Base-by-base conservation (phyloP, 805 yeast species). In the Candida silvicultrix region DNA sequence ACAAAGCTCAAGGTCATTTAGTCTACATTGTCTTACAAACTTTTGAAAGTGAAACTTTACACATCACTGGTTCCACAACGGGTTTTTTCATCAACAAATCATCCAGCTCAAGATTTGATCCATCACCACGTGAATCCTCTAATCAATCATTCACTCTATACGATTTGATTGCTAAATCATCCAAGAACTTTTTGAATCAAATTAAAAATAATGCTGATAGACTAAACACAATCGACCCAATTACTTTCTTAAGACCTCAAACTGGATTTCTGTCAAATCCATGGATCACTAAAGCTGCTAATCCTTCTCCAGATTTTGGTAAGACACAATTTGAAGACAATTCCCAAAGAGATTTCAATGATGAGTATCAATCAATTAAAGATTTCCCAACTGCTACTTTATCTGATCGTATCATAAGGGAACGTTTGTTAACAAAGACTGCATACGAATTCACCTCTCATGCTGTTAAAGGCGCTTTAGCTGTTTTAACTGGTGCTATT, bases 61-160 rank as follows among this genome's bases (percentile, higher is more conserved):
- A 87, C 56, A 77, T 92, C 55, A 89, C 97, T 8, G 82, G 92
- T 48, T 80, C 83, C 46, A 75, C 80, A 40, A 65, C 83, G 38
- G 99, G 99, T 0, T 92, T 88, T 64, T 87, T 68, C 58, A 81
- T 89, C 41, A 85, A 84, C 67, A 81, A 73, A 57, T 81, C 84
- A 28, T 75, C 95, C 10, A 71, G 74, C 29, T 70, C 76, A 34
- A 77, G 71, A 57, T 89, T 89, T 65, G 92, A 89, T 59, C 86
- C 94, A 21, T 65, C 79, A 4, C 59, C 68, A 62, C 67, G 73
- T 47, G 60, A 60, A 4, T 48, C 45, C 1, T 42, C 57, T 7
- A 43, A 44, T 37, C 44, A 50, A 47, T 56, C 69, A 63, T 57
- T 67, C 67, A 56, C 85, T 4, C 70, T 92, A 50, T 70, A 73